phyloP scores from a whole-genome alignment of 495 filamentous ascomycete species.

The Pyrenula aspistea region DNA sequence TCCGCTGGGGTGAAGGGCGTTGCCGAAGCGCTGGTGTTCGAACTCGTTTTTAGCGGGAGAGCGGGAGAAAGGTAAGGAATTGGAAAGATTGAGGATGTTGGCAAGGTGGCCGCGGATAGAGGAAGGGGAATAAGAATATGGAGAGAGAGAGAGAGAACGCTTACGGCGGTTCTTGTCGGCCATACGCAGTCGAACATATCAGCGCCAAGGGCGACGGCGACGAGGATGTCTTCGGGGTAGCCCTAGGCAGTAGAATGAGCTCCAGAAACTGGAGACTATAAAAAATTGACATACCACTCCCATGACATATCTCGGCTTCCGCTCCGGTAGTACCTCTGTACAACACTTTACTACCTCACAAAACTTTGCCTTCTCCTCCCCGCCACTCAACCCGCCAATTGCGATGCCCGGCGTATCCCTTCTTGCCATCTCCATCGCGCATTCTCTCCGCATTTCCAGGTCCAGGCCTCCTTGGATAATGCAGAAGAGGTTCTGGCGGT shows the following conservation, averaged over 20 bases:
- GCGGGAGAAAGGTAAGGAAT: too few species aligned
- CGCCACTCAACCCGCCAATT: conserved; percentile 87
- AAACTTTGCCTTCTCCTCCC: conserved; percentile 58
- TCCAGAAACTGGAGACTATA: background rate
- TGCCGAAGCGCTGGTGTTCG: conserved; percentile 79
- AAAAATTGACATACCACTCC: conserved; percentile 54
- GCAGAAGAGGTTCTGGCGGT: conserved; percentile 89
- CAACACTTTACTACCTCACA: conserved; percentile 47
- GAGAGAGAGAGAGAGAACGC: conserved; percentile 5
- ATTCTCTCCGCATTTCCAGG: conserved; percentile 73
- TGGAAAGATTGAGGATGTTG: background rate
- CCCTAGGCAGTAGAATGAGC: conserved; percentile 36
- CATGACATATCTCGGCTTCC: conserved; percentile 96
- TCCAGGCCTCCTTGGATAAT: conserved; percentile 96
- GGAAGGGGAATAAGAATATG: background rate
- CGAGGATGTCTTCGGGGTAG: conserved; percentile 89
- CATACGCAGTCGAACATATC: conserved; percentile 99
- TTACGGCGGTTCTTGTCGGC: conserved; percentile 84
- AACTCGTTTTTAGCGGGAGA: conserved; percentile 2
- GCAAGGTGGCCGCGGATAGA: background rate
- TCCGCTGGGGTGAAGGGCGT: conserved; percentile 73
- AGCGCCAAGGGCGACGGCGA: conserved; percentile 82
- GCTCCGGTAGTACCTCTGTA: too few species aligned
- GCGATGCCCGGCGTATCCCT: conserved; percentile 92
- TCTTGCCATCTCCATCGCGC: conserved; percentile 79